Evolutionary conservation across 192 early-diverging fungal species (phyloP).

Genomic region (Umbelopsis sp.): DNA sequence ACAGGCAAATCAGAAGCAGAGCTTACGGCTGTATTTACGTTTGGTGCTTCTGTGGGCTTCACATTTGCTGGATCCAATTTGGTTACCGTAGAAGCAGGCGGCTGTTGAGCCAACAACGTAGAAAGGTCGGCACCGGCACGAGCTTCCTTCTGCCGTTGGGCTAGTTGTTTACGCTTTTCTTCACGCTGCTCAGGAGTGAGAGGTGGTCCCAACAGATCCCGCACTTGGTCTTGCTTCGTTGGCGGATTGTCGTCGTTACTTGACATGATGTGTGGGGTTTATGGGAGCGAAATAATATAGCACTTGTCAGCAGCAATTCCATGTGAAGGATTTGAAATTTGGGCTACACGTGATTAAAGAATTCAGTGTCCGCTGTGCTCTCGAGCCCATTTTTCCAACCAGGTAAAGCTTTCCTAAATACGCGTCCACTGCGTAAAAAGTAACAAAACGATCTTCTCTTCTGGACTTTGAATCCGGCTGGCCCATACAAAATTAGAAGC

Average conservation of each 20-base stretch:
- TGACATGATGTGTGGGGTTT: slow-evolving; percentile 13
- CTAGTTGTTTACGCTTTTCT: slow-evolving; percentile 20
- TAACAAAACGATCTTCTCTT: too few relatives aligned
- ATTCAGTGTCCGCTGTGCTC: too few relatives aligned
- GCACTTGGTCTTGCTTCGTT: slow-evolving; percentile 20
- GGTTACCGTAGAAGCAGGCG: background rate
- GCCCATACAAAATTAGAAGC: background rate
- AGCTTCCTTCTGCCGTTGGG: slow-evolving; percentile 19
- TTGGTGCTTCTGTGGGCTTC: background rate
- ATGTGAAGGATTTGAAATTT: background rate
- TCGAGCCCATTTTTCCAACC: too few relatives aligned
- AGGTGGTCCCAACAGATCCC: slow-evolving; percentile 11
- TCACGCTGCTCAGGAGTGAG: slow-evolving; percentile 29
- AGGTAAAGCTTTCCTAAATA: too few relatives aligned
- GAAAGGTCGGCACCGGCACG: slow-evolving; percentile 8
- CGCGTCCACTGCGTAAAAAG: too few relatives aligned
- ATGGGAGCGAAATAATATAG: slow-evolving; percentile 4
- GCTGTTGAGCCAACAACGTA: slow-evolving; percentile 5
- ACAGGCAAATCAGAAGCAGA: slow-evolving; percentile 29
- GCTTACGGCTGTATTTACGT: background rate
- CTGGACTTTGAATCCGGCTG: background rate
- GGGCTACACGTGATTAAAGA: background rate
- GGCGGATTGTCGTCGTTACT: slow-evolving; percentile 19
- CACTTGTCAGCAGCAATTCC: background rate
- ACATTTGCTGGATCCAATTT: background rate